Conservation (phyloP, 1,284 basidiomycete species). For the Cryptococcus sp. region DNA sequence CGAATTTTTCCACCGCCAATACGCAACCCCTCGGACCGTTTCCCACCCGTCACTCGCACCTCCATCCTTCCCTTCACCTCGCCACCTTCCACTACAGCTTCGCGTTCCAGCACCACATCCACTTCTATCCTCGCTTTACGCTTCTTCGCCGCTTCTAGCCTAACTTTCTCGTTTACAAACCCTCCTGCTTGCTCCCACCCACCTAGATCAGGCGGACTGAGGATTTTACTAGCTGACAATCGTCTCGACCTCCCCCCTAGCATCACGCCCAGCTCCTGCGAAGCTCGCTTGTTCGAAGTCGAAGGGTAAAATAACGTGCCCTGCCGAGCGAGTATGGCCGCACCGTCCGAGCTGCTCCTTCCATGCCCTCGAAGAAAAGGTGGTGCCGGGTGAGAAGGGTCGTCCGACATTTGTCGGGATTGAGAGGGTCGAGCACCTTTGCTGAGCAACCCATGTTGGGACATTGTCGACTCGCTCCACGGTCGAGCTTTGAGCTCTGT, state of each 20-base stretch:
- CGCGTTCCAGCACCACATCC: slow-evolving; percentile 71
- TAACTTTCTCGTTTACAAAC: slow-evolving; percentile 24
- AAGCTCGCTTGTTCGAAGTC: slow-evolving; percentile 34
- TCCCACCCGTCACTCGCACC: slow-evolving; percentile 59
- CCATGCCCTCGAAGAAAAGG: slow-evolving; percentile 15
- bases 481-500: slow-evolving; percentile 19
- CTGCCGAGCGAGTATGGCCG: slow-evolving; percentile 37
- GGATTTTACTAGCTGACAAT: slow-evolving; percentile 29
- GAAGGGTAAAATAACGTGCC: slow-evolving; percentile 44
- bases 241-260: slow-evolving; percentile 35
- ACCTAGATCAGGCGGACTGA: slow-evolving; percentile 33
- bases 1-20: slow-evolving; percentile 76
- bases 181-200: slow-evolving; percentile 14
- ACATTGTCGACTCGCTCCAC: slow-evolving; percentile 27
- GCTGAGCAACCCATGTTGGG: slow-evolving; percentile 8
- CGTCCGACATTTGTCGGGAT: too few relatives aligned
- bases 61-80: slow-evolving; percentile 67
- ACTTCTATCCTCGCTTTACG: slow-evolving; percentile 73
- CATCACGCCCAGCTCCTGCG: slow-evolving; percentile 41
- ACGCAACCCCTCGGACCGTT: slow-evolving; percentile 59
- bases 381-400: too few relatives aligned
- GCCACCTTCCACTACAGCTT: slow-evolving; percentile 76
- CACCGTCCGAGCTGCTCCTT: slow-evolving; percentile 40
- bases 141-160: slow-evolving; percentile 56
- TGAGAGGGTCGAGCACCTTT: too few relatives aligned